These are phyloP conservation scores for Aeschynomene evenia DNA, from an alignment of 306 rosid genomes.

Conservation along the genomic window DNA sequence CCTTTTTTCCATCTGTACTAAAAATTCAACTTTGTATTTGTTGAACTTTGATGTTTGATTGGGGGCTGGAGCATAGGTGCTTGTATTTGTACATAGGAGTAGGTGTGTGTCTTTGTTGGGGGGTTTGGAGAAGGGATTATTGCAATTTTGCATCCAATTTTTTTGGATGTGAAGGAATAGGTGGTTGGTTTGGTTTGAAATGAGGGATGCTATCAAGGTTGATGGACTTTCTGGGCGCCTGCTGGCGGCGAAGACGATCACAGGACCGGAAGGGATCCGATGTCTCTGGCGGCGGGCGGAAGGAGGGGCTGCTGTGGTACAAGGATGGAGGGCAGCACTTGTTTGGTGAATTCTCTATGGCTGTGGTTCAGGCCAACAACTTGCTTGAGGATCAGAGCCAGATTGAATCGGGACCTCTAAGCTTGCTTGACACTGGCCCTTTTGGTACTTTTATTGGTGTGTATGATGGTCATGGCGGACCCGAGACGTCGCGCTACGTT, in stretches of 20 bases:
- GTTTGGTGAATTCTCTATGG: conserved; percentile 90
- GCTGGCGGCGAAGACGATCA: conserved; percentile 71
- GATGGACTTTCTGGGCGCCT: conserved; percentile 81
- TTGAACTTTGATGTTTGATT: conserved; percentile 18
- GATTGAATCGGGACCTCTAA: conserved; percentile 83
- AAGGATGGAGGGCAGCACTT: conserved; percentile 81
- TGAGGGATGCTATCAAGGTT: conserved; percentile 98
- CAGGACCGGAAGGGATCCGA: conserved; percentile 52
- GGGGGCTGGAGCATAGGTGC: not conserved
- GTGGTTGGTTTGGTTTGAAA: conserved; percentile 70
- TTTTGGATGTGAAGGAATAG: conserved; percentile 65
- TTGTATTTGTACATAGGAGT: not conserved
- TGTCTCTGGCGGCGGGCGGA: conserved; percentile 80
- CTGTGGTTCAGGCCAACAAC: conserved; percentile 94
- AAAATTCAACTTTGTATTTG: conserved; percentile 22
- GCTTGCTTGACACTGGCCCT: conserved; percentile 71
- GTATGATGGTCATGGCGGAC: conserved; percentile 95
- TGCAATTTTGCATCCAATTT: conserved; percentile 48
- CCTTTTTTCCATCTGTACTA: not conserved
- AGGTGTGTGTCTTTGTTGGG: not conserved
- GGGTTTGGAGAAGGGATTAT: not conserved
- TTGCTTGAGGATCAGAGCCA: conserved; percentile 97
- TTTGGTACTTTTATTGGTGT: conserved; percentile 83
- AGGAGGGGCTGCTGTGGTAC: conserved; percentile 90
- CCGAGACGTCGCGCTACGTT: conserved; percentile 86